Conservation (phyloP, 305 asterid genomes). For the Fraxinus baroniana region DNA sequence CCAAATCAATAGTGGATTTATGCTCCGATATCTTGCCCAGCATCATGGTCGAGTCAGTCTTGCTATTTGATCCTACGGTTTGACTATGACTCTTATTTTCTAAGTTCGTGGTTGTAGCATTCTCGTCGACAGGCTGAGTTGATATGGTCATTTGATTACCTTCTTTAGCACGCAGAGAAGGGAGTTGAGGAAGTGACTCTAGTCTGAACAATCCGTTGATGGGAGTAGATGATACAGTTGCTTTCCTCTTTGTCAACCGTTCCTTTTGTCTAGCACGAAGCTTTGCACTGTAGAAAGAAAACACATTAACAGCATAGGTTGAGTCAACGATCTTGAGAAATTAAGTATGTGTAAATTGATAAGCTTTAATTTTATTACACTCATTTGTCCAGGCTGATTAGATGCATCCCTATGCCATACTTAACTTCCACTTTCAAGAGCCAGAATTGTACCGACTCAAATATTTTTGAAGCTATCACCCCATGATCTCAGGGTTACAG, state of each 20-base stretch:
- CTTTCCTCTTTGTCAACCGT: conserved; percentile 55
- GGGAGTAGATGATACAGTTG: conserved; percentile 35
- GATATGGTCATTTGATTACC: conserved; percentile 36
- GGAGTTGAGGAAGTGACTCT: conserved; percentile 30
- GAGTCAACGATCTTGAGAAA: conserved; percentile 9
- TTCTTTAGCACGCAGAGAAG: conserved; percentile 37
- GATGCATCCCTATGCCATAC: background rate
- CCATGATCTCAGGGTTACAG: background rate
- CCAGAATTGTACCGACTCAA: background rate
- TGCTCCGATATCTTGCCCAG: conserved; percentile 46
- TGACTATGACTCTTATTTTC: conserved; percentile 38
- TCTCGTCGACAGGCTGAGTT: conserved; percentile 43
- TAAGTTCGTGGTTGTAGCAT: conserved; percentile 31
- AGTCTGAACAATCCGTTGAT: conserved; percentile 34
- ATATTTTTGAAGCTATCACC: background rate
- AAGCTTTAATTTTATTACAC: background rate
- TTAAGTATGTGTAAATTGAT: conserved; percentile 11
- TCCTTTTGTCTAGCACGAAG: conserved; percentile 90
- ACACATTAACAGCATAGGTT: conserved; percentile 17
- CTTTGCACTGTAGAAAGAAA: conserved; percentile 58
- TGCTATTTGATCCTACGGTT: conserved; percentile 29
- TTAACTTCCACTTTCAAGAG: background rate
- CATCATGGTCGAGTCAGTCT: conserved; percentile 34
- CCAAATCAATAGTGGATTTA: conserved; percentile 31
- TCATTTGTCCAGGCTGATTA: conserved; percentile 2